Evolutionary conservation across 306 rosid species (phyloP).

Genomic region (Malus sieversii): DNA sequence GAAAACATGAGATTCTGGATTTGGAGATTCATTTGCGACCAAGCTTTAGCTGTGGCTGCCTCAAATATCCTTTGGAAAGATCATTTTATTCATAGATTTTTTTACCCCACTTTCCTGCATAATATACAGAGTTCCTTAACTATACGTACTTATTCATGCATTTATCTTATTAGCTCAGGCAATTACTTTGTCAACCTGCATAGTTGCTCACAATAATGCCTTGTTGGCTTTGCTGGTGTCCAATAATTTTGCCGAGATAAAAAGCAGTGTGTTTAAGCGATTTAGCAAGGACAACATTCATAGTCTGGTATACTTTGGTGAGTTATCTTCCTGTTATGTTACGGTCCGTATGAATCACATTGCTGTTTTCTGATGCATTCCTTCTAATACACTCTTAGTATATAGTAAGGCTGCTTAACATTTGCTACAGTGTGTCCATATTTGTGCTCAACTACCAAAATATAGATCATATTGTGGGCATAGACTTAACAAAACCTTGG

Average conservation of each 20-base stretch:
- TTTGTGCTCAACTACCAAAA: neutral
- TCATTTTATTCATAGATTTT: neutral
- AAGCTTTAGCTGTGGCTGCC: slow-evolving; percentile 71
- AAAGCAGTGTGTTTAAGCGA: slow-evolving; percentile 90
- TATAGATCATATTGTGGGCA: neutral
- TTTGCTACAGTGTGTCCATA: neutral
- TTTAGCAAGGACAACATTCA: slow-evolving; percentile 87
- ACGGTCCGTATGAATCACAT: neutral
- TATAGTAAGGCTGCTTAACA: neutral
- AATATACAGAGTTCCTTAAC: slow-evolving; percentile 66
- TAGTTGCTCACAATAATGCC: slow-evolving; percentile 95
- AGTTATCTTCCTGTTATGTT: slow-evolving; percentile 21
- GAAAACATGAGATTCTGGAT: slow-evolving; percentile 64
- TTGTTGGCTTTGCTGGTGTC: slow-evolving; percentile 91
- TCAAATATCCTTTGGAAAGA: slow-evolving; percentile 73
- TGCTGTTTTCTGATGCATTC: neutral
- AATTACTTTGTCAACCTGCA: slow-evolving; percentile 90
- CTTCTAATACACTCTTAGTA: neutral
- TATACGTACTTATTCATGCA: slow-evolving; percentile 66
- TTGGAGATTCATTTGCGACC: slow-evolving; percentile 78
- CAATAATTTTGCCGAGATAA: slow-evolving; percentile 94
- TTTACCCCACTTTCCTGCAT: neutral
- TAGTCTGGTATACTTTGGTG: slow-evolving; percentile 88
- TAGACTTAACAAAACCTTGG: neutral
- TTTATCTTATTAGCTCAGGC: slow-evolving; percentile 98